phyloP scores from a whole-genome alignment of 257 asterid species.

The Pogostemon cablin region DNA sequence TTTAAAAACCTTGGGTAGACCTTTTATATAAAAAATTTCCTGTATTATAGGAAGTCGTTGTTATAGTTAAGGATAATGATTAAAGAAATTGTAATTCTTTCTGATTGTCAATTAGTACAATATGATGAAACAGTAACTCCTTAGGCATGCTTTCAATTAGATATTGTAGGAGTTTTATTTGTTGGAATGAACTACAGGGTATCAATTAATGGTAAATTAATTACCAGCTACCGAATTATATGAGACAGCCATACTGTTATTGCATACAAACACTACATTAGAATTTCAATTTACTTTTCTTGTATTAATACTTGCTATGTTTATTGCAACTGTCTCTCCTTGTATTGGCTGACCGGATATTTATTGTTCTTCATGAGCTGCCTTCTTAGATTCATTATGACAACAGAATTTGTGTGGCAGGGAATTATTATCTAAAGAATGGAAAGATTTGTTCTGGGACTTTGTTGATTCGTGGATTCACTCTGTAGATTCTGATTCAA shows the following conservation, averaged over 20 bases:
- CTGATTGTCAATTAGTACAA: conserved; percentile 3
- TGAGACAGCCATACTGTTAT: conserved; percentile 6
- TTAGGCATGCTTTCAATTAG: conserved; percentile 15
- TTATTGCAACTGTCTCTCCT: neutral
- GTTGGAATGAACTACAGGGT: neutral
- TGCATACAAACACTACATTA: conserved; percentile 2
- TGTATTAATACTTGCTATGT: conserved; percentile 1
- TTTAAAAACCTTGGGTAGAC: neutral
- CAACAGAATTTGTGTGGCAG: conserved; percentile 46
- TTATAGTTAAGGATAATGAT: conserved; percentile 1
- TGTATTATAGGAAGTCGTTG: neutral
- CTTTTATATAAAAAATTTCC: neutral
- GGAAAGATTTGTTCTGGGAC: conserved; percentile 87
- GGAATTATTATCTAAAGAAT: conserved; percentile 89
- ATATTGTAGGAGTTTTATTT: neutral
- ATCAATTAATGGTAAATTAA: neutral
- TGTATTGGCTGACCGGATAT: conserved; percentile 15
- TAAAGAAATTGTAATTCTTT: neutral
- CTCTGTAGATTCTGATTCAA: conserved; percentile 50
- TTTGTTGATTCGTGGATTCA: conserved; percentile 86
- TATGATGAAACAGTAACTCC: conserved; percentile 28
- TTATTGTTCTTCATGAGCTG: conserved; percentile 22
- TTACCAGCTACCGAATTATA: neutral
- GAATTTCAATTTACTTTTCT: conserved; percentile 11
- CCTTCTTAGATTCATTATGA: conserved; percentile 4